Percentiles rank a stretch among this genome's conserved stretches.
Conservation (phyloP, 2,329 filamentous ascomycete species). For the Rhexocercosporidium sp. region DNA sequence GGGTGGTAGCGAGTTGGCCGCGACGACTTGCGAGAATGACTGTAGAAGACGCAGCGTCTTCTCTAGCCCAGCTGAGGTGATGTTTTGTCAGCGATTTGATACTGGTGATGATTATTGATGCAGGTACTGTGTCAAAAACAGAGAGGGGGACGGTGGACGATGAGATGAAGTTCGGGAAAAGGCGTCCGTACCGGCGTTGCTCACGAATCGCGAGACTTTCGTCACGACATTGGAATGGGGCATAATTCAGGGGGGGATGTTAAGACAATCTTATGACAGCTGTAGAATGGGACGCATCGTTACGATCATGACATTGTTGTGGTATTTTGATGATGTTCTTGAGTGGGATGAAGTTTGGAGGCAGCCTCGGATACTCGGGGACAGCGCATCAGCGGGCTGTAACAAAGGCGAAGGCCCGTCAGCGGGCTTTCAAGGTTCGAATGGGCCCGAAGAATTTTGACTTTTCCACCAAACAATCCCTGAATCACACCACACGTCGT, state of each 20-base stretch:
- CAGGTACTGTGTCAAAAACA: neutral
- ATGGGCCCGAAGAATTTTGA: neutral
- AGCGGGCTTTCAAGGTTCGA: neutral
- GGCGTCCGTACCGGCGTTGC: slow-evolving; percentile 7
- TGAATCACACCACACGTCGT: too few relatives aligned
- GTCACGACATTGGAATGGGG: neutral
- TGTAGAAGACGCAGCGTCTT: slow-evolving; percentile 63
- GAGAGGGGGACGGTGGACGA: too few relatives aligned
- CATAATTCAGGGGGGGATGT: neutral
- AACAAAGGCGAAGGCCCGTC: neutral
- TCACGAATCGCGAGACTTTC: slow-evolving; percentile 8
- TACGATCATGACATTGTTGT: neutral
- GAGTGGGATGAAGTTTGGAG: neutral
- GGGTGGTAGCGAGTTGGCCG: slow-evolving; percentile 50
- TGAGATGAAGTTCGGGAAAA: neutral
- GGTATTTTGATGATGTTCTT: neutral
- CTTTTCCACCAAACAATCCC: neutral
- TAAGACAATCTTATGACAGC: neutral
- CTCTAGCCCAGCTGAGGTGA: slow-evolving; percentile 59
- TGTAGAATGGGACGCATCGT: neutral
- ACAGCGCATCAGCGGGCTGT: neutral
- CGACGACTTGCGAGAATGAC: slow-evolving; percentile 53
- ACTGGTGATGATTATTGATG: neutral
- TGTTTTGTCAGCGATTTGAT: neutral
- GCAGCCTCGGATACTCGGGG: neutral